Evolutionary conservation across 2,329 filamentous ascomycete genomes (phyloP).

Genomic region (Fusarium tricinctum): DNA sequence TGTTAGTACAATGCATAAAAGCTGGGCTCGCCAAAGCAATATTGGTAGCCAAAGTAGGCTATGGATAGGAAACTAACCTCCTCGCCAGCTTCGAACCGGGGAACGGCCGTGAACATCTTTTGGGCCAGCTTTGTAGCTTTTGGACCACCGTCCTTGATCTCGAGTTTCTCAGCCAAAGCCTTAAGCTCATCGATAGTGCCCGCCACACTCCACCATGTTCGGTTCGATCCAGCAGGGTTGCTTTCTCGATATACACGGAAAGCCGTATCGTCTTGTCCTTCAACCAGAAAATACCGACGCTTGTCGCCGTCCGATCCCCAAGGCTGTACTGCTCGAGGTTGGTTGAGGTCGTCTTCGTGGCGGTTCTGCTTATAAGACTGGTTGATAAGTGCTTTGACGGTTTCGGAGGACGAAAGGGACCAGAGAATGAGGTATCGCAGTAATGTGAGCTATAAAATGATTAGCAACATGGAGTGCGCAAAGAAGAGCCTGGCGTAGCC

Average conservation of each 20-base stretch:
- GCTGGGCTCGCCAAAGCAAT: not conserved
- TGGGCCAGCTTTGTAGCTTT: conserved; percentile 83
- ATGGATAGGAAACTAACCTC: conserved; percentile 70
- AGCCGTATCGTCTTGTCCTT: conserved; percentile 92
- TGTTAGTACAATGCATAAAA: conserved; percentile 34
- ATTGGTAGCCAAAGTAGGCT: not conserved
- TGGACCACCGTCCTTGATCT: conserved; percentile 81
- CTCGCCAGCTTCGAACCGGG: conserved; percentile 92
- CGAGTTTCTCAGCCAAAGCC: conserved; percentile 80
- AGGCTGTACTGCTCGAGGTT: conserved; percentile 88
- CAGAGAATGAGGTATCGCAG: conserved; percentile 88
- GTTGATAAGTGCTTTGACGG: conserved; percentile 83
- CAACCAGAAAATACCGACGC: conserved; percentile 92
- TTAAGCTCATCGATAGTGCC: conserved; percentile 90
- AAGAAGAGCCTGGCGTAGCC: conserved; percentile 42
- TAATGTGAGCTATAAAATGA: conserved; percentile 76
- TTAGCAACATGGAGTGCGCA: conserved; percentile 19
- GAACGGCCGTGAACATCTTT: conserved; percentile 83
- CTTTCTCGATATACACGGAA: conserved; percentile 96
- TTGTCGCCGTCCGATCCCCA: conserved; percentile 94
- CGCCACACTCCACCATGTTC: conserved; percentile 93
- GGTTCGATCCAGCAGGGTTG: conserved; percentile 80
- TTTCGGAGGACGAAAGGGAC: conserved; percentile 90
- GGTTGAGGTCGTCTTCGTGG: conserved; percentile 83
- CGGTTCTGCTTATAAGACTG: conserved; percentile 90